These are phyloP conservation scores for Aspergillus unguis DNA, from an alignment of 2,329 filamentous ascomycete species.

Conservation along the genomic window DNA sequence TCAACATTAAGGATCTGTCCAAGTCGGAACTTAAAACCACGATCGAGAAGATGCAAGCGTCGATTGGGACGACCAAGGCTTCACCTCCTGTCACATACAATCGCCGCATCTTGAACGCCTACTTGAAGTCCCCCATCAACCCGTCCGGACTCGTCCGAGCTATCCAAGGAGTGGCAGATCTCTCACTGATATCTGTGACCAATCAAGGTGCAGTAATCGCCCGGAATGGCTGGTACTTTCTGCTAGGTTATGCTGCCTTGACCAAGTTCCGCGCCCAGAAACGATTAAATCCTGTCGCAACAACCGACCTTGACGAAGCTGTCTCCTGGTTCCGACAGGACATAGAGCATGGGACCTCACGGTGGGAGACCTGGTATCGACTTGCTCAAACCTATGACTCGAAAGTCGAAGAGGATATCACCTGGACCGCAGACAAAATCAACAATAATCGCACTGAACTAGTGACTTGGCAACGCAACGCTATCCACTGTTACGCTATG, in stretches of 20 bases:
- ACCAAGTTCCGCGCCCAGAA: slow-evolving; percentile 81
- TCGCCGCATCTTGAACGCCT: slow-evolving; percentile 74
- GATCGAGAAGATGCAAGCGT: slow-evolving; percentile 89
- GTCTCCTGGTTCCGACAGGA: slow-evolving; percentile 77
- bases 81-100: slow-evolving; percentile 83
- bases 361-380: slow-evolving; percentile 89
- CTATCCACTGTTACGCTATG: slow-evolving; percentile 79
- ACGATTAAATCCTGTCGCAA: slow-evolving; percentile 72
- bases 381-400: slow-evolving; percentile 84
- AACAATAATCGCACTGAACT: slow-evolving; percentile 77
- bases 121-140: slow-evolving; percentile 78
- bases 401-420: slow-evolving; percentile 79
- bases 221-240: slow-evolving; percentile 84
- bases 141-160: slow-evolving; percentile 75
- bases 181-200: slow-evolving; percentile 68
- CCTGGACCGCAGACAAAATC: slow-evolving; percentile 88
- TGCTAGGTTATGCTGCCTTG: slow-evolving; percentile 82
- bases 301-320: slow-evolving; percentile 78
- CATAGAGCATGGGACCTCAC: slow-evolving; percentile 73
- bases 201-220: slow-evolving; percentile 68
- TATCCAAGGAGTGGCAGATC: slow-evolving; percentile 71
- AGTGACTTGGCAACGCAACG: slow-evolving; percentile 69
- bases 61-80: slow-evolving; percentile 72
- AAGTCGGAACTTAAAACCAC: slow-evolving; percentile 87
- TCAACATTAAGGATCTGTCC: slow-evolving; percentile 84